Base-by-base conservation (phyloP, 1,284 basidiomycete genomes). In the Fomitopsis schrenkii region DNA sequence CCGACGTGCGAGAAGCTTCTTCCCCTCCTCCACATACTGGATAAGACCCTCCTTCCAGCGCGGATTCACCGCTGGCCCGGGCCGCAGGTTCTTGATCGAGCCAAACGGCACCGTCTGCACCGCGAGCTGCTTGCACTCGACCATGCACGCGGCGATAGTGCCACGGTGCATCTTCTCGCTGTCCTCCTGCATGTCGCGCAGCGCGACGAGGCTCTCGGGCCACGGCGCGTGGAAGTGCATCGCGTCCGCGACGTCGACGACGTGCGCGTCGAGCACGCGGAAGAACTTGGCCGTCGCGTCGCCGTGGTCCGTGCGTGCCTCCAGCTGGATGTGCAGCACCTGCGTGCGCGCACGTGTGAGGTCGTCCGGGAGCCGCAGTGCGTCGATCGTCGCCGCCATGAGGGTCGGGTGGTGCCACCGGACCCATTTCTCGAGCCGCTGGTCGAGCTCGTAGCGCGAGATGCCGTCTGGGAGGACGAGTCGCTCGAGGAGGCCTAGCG, bases 381-480 rank as follows among this genome's bases (percentile, higher is more conserved):
- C 68, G 55, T 72, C 66, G 35, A 72, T 60, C 15, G 66, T 66
- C 9, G 69, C 66, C 38, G 58, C 63, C 67, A 71, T 71, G 62
- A 71, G 66, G n/a, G 67, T 66, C 40, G 64, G 45, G 57, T 57
- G 65, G 62, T 72, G 70, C 59, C 64, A 70, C 35, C 62, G 59
- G 55, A 71, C 70, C 71, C 70, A 71, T 58, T 68, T 68, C 59
- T 70, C 71, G 58, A 72, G 67, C 28, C 67, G 69, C 62, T 69
- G 63, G 63, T 72, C 69, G 54, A 72, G 66, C 62, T 70, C 69
- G 62, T 66, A 64, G 50, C 67, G 45, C 3, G 68, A 66, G 55
- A 71, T 59, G 59, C 67, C 67, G 63, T 68, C 68, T 40, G 70
- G 69, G 58, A 70, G 67, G 40, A 59, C 38, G 30, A 66, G 59